A percentile compares a stretch with the other conserved stretches of the same genome.
Evolutionary conservation across 768 basidiomycete species (phyloP).

Genomic region (Hericium erinaceus): DNA sequence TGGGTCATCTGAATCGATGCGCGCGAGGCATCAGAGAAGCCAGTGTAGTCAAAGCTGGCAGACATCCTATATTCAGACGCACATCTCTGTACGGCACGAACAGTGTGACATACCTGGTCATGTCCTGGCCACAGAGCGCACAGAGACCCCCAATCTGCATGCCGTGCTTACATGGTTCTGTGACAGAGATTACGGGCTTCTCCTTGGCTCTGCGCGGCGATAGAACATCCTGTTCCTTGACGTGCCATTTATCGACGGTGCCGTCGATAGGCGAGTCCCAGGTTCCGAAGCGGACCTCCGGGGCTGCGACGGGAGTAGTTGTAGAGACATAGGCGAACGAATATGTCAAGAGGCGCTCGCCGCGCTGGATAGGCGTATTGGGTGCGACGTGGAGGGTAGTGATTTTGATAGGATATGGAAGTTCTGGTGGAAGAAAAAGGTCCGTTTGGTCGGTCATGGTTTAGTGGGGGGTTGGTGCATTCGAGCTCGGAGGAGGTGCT

Average conservation of each 20-base stretch:
- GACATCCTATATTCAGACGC: no score
- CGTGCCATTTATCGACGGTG: constrained; percentile 58
- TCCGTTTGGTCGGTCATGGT: constrained; percentile 30
- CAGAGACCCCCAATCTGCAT: constrained; percentile 90
- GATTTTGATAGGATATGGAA: constrained; percentile 84
- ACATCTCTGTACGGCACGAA: background rate
- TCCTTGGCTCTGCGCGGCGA: constrained; percentile 26
- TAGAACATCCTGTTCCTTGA: constrained; percentile 57
- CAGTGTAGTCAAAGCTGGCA: constrained; percentile 71
- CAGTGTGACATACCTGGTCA: constrained; percentile 62
- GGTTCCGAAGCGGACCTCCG: constrained; percentile 73
- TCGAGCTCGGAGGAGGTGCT: background rate
- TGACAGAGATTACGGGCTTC: constrained; percentile 52
- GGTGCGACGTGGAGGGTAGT: constrained; percentile 51
- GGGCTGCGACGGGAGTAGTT: constrained; percentile 32
- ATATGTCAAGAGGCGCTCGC: constrained; percentile 75
- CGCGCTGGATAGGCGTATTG: constrained; percentile 46
- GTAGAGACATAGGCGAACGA: constrained; percentile 53
- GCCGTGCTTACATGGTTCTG: constrained; percentile 94
- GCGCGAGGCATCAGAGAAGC: constrained; percentile 77
- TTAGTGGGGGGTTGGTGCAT: background rate
- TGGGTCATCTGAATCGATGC: constrained; percentile 94
- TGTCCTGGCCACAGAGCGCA: constrained; percentile 90
- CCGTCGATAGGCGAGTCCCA: constrained; percentile 91
- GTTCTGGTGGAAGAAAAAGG: constrained; percentile 62